A percentile compares a stretch with the other conserved stretches of the same genome.
Conservation (phyloP, 306 rosid species). For the Corylus avellana region DNA sequence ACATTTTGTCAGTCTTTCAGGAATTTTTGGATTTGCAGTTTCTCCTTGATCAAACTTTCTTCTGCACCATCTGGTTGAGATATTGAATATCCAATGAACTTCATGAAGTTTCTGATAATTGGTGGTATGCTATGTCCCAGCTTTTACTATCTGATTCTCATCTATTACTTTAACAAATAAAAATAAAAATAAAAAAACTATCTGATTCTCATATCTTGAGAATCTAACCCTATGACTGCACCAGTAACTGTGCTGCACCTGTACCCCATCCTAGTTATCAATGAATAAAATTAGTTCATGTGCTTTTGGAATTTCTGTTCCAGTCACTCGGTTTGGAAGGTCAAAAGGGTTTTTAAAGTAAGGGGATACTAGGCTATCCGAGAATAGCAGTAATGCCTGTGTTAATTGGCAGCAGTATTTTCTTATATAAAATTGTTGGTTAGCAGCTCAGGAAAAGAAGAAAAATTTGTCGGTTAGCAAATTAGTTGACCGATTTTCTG, state of each 20-base stretch:
- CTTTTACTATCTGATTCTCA: background rate
- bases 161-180: background rate
- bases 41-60: background rate
- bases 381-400: background rate
- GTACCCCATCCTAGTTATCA: background rate
- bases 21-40: slow-evolving; percentile 1
- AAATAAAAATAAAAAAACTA: background rate
- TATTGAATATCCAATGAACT: slow-evolving; percentile 5
- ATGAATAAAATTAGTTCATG: background rate
- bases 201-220: background rate
- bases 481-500: slow-evolving; percentile 18
- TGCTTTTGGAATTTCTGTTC: background rate
- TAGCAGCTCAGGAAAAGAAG: no score
- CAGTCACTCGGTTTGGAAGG: background rate
- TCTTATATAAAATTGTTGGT: slow-evolving; percentile 1
- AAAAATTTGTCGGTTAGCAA: background rate
- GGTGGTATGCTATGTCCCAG: slow-evolving; percentile 8
- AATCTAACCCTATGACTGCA: background rate
- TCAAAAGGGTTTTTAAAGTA: background rate
- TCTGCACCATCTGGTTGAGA: background rate
- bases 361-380: background rate
- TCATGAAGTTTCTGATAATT: slow-evolving; percentile 16
- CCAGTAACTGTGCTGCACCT: background rate
- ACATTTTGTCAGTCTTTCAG: slow-evolving; percentile 5
- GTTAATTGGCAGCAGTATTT: slow-evolving; percentile 5